Evolutionary conservation across 225 moss, liverwort and hornwort species (phyloP).

Genomic region (Climacium dendroides): DNA sequence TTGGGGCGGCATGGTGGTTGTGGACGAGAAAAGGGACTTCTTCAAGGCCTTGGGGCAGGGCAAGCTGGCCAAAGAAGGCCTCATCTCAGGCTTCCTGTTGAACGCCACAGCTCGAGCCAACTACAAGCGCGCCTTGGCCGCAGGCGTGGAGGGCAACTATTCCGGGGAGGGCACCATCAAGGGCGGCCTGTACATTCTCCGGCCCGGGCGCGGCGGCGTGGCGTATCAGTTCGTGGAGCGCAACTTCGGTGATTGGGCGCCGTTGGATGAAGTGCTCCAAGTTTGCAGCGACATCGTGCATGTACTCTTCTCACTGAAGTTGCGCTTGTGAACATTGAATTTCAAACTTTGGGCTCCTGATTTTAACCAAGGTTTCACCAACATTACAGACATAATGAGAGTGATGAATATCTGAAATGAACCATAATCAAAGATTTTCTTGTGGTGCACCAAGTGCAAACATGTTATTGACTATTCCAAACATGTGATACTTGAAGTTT

Average conservation of each 20-base stretch:
- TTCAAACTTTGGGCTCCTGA: background rate
- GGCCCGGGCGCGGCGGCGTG: slow-evolving; percentile 45
- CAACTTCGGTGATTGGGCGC: slow-evolving; percentile 81
- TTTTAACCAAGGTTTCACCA: background rate
- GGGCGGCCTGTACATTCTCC: slow-evolving; percentile 63
- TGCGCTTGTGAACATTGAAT: background rate
- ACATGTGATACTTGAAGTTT: background rate
- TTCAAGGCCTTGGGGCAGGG: slow-evolving; percentile 75
- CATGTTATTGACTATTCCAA: background rate
- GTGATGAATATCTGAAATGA: background rate
- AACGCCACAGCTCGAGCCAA: slow-evolving; percentile 44
- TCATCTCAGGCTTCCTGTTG: slow-evolving; percentile 40
- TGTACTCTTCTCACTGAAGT: background rate
- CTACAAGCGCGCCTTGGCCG: slow-evolving; percentile 46
- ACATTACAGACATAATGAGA: background rate
- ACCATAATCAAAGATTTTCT: background rate
- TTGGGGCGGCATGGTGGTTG: slow-evolving; percentile 76
- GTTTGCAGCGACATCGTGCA: slow-evolving; percentile 48
- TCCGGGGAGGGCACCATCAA: slow-evolving; percentile 61
- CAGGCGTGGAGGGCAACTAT: slow-evolving; percentile 40
- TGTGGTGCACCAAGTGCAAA: background rate
- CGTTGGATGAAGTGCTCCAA: slow-evolving; percentile 62
- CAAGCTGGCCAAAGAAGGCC: slow-evolving; percentile 30
- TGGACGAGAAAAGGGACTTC: slow-evolving; percentile 53
- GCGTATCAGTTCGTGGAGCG: slow-evolving; percentile 85